Conservation (phyloP, 208 protist genomes). For the Phytomonas sp. region DNA sequence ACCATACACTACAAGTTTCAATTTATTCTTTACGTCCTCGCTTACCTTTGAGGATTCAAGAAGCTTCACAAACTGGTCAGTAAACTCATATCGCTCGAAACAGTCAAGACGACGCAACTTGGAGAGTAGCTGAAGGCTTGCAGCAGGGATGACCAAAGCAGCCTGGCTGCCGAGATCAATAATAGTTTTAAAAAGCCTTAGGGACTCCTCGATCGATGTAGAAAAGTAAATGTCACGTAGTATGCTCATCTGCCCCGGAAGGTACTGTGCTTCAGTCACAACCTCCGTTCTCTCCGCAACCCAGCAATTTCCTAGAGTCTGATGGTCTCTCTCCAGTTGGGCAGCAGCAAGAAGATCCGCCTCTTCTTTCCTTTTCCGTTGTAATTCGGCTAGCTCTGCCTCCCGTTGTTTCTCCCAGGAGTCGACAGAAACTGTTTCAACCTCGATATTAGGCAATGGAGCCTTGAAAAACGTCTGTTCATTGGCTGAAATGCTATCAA, state of each 20-base stretch:
- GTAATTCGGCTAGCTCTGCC: constrained; percentile 59
- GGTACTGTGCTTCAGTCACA: constrained; percentile 11
- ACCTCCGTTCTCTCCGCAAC: constrained; percentile 11
- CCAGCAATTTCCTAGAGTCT: constrained; percentile 62
- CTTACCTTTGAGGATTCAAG: constrained; percentile 20
- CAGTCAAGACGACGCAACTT: constrained; percentile 11
- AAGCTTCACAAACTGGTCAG: constrained; percentile 13
- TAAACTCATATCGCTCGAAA: constrained; percentile 11
- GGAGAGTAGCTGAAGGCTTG: constrained; percentile 14
- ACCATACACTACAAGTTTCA: constrained; percentile 16
- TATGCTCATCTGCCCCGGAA: constrained; percentile 12
- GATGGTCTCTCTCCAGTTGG: constrained; percentile 44
- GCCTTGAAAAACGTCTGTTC: background rate
- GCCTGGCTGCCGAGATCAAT: constrained; percentile 13
- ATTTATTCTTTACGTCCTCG: constrained; percentile 16
- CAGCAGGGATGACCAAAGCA: constrained; percentile 15
- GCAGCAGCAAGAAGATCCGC: constrained; percentile 21
- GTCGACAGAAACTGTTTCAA: constrained; percentile 49
- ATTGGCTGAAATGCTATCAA: background rate
- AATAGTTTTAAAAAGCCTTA: constrained; percentile 19
- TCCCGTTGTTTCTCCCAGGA: constrained; percentile 81
- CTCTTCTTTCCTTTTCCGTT: constrained; percentile 56
- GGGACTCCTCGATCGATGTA: constrained; percentile 7
- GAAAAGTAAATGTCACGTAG: constrained; percentile 22
- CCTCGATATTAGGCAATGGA: background rate